Percentiles rank a stretch among this genome's conserved stretches.
These are phyloP conservation scores for Eucalyptus albens DNA, from an alignment of 345 rosid species.

Conservation along the genomic window DNA sequence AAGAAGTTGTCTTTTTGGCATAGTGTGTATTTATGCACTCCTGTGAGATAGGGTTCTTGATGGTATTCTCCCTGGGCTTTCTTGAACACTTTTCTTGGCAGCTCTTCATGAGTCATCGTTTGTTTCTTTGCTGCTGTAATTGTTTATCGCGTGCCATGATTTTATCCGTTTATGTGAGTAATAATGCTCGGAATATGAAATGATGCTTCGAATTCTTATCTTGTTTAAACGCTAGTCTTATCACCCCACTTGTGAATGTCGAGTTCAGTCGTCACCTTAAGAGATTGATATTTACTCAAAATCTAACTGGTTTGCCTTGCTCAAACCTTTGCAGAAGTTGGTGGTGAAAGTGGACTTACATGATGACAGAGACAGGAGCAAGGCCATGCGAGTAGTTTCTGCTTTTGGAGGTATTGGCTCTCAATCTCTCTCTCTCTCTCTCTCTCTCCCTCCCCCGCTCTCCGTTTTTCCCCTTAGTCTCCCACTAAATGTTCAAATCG, in stretches of 20 bases:
- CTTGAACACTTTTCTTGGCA: too few relatives aligned
- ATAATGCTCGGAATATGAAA: neutral
- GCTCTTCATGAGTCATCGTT: too few relatives aligned
- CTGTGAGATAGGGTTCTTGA: too few relatives aligned
- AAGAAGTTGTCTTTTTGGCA: too few relatives aligned
- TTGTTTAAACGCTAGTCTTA: neutral
- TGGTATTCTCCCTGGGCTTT: too few relatives aligned
- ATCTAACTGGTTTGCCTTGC: neutral
- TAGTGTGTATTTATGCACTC: too few relatives aligned
- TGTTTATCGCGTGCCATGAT: neutral
- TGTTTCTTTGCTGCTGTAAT: neutral
- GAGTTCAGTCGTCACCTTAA: neutral
- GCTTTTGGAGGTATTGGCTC: neutral
- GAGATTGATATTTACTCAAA: neutral
- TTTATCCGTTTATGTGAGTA: neutral
- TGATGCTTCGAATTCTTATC: neutral
- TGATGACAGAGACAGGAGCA: neutral
- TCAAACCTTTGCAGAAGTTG: neutral
- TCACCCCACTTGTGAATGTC: neutral
- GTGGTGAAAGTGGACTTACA: neutral
- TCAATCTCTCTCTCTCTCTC: neutral
- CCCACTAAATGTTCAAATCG: neutral
- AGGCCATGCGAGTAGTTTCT: neutral
- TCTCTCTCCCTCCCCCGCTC: too few relatives aligned
- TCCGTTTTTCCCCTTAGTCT: neutral